Evolutionary conservation across 306 rosid species (phyloP).

Genomic region (Mimosa bimucronata): DNA sequence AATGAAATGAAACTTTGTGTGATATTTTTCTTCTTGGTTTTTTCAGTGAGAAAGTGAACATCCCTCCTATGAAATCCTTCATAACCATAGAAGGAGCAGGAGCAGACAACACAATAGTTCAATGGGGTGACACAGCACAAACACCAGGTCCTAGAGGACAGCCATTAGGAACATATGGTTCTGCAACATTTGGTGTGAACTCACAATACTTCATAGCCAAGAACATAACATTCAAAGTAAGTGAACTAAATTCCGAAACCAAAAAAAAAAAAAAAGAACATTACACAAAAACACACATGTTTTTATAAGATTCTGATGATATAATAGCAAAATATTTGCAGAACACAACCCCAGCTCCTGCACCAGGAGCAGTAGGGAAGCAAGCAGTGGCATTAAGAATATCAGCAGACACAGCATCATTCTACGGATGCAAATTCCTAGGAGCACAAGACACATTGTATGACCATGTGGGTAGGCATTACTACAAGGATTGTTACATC

Average conservation of each 20-base stretch:
- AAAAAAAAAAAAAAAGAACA: too few relatives aligned
- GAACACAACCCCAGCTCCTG: slow-evolving; percentile 85
- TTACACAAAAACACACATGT: not conserved
- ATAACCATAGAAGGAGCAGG: slow-evolving; percentile 96
- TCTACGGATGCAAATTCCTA: slow-evolving; percentile 60
- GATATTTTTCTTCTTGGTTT: not conserved
- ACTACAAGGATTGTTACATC: slow-evolving; percentile 65
- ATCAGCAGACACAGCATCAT: slow-evolving; percentile 63
- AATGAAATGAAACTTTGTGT: not conserved
- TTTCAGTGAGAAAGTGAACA: slow-evolving; percentile 85
- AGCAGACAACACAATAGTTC: slow-evolving; percentile 86
- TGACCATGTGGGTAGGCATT: slow-evolving; percentile 75
- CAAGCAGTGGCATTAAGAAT: slow-evolving; percentile 77
- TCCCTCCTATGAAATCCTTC: slow-evolving; percentile 78
- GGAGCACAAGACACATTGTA: slow-evolving; percentile 80
- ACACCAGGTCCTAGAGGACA: slow-evolving; percentile 70
- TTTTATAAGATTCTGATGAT: not conserved
- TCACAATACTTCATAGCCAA: slow-evolving; percentile 88
- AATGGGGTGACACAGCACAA: slow-evolving; percentile 99
- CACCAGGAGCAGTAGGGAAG: slow-evolving; percentile 72
- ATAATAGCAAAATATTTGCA: not conserved
- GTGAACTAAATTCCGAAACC: not conserved
- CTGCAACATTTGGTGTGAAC: slow-evolving; percentile 95
- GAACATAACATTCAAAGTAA: slow-evolving; percentile 90
- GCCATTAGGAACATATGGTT: slow-evolving; percentile 75